Evolutionary conservation across 257 asterid genomes (phyloP).

Genomic region (Solanum piurae): DNA sequence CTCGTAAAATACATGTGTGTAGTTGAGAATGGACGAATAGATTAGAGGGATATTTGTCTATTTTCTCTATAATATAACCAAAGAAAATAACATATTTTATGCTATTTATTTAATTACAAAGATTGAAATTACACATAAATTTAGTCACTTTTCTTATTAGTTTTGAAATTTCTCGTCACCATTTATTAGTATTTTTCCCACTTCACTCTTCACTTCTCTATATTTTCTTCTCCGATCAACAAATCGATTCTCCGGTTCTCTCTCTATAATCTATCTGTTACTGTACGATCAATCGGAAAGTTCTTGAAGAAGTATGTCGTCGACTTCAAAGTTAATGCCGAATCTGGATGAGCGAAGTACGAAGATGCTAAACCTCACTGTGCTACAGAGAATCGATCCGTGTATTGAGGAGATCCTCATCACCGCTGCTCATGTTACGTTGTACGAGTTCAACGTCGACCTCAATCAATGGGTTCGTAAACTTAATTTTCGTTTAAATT

Average conservation of each 20-base stretch:
- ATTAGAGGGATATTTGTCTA: no score
- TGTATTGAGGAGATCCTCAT: conserved; percentile 57
- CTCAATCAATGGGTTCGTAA: conserved; percentile 56
- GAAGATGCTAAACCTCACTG: conserved; percentile 55
- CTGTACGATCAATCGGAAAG: neutral
- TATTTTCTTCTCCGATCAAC: neutral
- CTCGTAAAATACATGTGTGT: no score
- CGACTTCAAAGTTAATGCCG: conserved; percentile 46
- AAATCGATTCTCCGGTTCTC: neutral
- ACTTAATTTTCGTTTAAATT: neutral
- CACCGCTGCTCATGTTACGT: conserved; percentile 60
- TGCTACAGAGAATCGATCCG: conserved; percentile 68
- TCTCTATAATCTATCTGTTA: neutral
- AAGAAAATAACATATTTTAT: no score
- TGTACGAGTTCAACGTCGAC: conserved; percentile 54
- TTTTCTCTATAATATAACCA: no score
- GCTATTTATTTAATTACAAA: no score
- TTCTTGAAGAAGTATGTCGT: neutral
- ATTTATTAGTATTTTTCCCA: neutral
- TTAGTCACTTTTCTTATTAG: neutral
- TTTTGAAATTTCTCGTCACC: neutral
- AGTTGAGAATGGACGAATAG: no score
- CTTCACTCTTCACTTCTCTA: neutral
- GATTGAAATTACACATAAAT: no score
- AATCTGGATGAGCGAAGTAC: conserved; percentile 54